phyloP scores from a whole-genome alignment of 768 basidiomycete genomes.

The Tricholoma bakamatsutake region DNA sequence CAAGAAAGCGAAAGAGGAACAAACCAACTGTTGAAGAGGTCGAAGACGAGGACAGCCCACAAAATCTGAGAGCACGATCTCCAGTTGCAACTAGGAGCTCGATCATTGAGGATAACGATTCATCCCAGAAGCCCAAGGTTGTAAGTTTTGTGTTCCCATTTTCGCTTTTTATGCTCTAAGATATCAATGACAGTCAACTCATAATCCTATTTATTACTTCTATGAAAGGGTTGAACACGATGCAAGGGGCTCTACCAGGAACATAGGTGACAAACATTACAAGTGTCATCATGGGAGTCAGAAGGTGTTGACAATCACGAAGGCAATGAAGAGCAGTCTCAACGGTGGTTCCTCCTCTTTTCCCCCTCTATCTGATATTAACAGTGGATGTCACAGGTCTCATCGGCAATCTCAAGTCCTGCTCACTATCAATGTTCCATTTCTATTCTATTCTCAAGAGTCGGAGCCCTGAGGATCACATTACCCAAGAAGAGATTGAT shows the following conservation, averaged over 20 bases:
- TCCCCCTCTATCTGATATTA: not conserved
- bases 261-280: slow-evolving; percentile 17
- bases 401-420: not conserved
- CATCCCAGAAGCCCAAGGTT: too few relatives aligned
- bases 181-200: not conserved
- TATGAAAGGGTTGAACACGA: slow-evolving; percentile 10
- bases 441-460: slow-evolving; percentile 1
- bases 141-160: too few relatives aligned
- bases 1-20: too few relatives aligned
- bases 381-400: not conserved
- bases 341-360: too few relatives aligned
- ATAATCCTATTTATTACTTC: slow-evolving; percentile 16
- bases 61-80: too few relatives aligned
- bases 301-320: slow-evolving; percentile 13
- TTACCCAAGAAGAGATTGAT: not conserved
- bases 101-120: too few relatives aligned
- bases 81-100: too few relatives aligned
- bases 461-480: not conserved
- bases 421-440: not conserved
- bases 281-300: slow-evolving; percentile 13
- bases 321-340: slow-evolving; percentile 7
- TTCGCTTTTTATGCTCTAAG: not conserved
- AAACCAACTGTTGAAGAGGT: too few relatives aligned
- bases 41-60: too few relatives aligned
- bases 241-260: slow-evolving; percentile 5